Conservation (phyloP, 108 stramenopile genomes). For the Cylindrotheca closterium region DNA sequence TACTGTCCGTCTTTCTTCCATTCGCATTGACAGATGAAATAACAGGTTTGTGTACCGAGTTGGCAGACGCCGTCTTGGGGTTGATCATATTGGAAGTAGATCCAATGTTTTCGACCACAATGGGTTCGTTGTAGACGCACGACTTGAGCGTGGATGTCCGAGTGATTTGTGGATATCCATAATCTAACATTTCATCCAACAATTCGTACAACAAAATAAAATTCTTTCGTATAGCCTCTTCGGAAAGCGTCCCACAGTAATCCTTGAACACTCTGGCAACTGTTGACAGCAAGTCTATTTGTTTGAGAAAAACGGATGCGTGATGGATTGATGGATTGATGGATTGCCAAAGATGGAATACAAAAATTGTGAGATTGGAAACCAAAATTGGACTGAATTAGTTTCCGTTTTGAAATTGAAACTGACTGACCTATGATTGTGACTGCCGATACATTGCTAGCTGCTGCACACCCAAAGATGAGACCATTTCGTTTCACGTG, state of each 20-base stretch:
- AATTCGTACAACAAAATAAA: slow-evolving; percentile 99
- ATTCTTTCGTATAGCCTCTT: slow-evolving; percentile 98
- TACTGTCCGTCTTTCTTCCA: slow-evolving; percentile 55
- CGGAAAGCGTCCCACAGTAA: slow-evolving; percentile 97
- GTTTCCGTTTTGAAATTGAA: background rate
- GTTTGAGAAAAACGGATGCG: slow-evolving; percentile 19
- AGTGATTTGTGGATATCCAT: slow-evolving; percentile 97
- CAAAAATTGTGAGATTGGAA: slow-evolving; percentile 10
- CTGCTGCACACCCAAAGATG: slow-evolving; percentile 95
- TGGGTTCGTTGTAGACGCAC: slow-evolving; percentile 98
- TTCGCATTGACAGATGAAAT: slow-evolving; percentile 79
- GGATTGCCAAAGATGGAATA: slow-evolving; percentile 5
- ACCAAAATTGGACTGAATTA: background rate
- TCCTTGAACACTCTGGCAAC: slow-evolving; percentile 99
- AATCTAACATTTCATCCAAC: slow-evolving; percentile 98
- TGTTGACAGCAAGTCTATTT: slow-evolving; percentile 89
- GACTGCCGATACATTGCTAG: slow-evolving; percentile 82
- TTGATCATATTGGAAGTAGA: slow-evolving; percentile 89
- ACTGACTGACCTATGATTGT: slow-evolving; percentile 67
- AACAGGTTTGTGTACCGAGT: slow-evolving; percentile 94
- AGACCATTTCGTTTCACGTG: slow-evolving; percentile 96
- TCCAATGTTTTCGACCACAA: slow-evolving; percentile 78
- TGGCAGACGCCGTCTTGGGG: slow-evolving; percentile 95
- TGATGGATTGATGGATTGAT: slow-evolving; percentile 1
- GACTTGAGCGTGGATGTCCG: slow-evolving; percentile 96